phyloP scores from a whole-genome alignment of 2,329 filamentous ascomycete species.

The Sarocladium oryzae region DNA sequence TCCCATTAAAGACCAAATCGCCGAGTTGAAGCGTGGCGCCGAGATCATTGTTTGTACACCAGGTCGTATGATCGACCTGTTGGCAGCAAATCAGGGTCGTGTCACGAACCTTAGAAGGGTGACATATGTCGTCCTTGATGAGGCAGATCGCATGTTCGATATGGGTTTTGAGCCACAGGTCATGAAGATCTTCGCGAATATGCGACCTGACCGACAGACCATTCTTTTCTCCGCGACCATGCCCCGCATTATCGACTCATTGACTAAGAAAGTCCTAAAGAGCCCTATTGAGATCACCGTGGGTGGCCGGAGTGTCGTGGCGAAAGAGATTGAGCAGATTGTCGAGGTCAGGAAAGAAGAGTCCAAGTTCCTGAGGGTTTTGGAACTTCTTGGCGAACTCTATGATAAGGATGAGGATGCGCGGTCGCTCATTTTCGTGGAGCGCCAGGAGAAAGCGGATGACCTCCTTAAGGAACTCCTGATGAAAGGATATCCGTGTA shows the following conservation, averaged over 20 bases:
- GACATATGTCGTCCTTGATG: conserved; percentile 91
- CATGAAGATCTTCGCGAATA: conserved; percentile 89
- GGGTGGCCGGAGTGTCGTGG: conserved; percentile 80
- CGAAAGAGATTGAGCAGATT: conserved; percentile 86
- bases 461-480: conserved; percentile 70
- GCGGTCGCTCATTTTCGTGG: conserved; percentile 83
- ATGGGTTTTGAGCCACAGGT: conserved; percentile 99
- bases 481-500: conserved; percentile 81
- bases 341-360: conserved; percentile 81
- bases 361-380: conserved; percentile 74
- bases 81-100: conserved; percentile 88
- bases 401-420: conserved; percentile 86
- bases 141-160: conserved; percentile 98
- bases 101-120: conserved; percentile 87
- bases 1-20: conserved; percentile 96
- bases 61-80: conserved; percentile 89
- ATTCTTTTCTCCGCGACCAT: conserved; percentile 96
- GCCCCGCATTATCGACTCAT: conserved; percentile 82
- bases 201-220: conserved; percentile 87
- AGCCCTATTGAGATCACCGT: conserved; percentile 89
- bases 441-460: conserved; percentile 85
- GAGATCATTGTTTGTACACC: conserved; percentile 95
- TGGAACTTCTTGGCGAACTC: conserved; percentile 81
- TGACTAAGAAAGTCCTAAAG: conserved; percentile 81
- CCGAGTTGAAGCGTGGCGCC: conserved; percentile 87